phyloP scores from a whole-genome alignment of 306 rosid species.

The Inga oerstediana region DNA sequence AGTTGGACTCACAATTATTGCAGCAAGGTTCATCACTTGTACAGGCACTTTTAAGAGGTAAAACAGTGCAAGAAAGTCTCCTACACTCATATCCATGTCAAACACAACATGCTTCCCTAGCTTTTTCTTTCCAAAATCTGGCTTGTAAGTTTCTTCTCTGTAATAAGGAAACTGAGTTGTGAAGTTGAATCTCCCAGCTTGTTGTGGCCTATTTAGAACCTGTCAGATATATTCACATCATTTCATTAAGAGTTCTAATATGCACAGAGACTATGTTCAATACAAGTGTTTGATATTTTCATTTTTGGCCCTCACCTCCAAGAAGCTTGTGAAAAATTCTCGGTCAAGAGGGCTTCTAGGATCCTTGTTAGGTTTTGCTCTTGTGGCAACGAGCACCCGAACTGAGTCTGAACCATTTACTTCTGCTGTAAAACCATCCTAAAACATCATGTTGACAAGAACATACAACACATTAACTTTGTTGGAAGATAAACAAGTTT shows the following conservation, averaged over 20 bases:
- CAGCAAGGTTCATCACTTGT: constrained; percentile 82
- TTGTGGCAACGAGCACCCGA: constrained; percentile 83
- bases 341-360: constrained; percentile 61
- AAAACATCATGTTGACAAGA: constrained; percentile 30
- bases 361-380: constrained; percentile 73
- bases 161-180: constrained; percentile 75
- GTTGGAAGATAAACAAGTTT: neutral
- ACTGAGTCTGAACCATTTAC: constrained; percentile 70
- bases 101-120: constrained; percentile 81
- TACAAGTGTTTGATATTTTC: neutral
- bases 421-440: constrained; percentile 90
- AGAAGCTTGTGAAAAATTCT: constrained; percentile 67
- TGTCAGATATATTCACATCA: constrained; percentile 26
- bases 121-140: constrained; percentile 49
- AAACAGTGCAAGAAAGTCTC: constrained; percentile 84
- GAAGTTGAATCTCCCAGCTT: constrained; percentile 74
- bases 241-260: neutral
- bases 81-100: constrained; percentile 99
- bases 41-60: constrained; percentile 85
- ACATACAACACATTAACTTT: neutral
- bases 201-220: constrained; percentile 43
- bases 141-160: constrained; percentile 65
- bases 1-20: constrained; percentile 83
- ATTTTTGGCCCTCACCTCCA: constrained; percentile 53
- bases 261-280: neutral